Evolutionary conservation across 495 filamentous ascomycete genomes (phyloP).

Genomic region (Talaromyces proteolyticus): DNA sequence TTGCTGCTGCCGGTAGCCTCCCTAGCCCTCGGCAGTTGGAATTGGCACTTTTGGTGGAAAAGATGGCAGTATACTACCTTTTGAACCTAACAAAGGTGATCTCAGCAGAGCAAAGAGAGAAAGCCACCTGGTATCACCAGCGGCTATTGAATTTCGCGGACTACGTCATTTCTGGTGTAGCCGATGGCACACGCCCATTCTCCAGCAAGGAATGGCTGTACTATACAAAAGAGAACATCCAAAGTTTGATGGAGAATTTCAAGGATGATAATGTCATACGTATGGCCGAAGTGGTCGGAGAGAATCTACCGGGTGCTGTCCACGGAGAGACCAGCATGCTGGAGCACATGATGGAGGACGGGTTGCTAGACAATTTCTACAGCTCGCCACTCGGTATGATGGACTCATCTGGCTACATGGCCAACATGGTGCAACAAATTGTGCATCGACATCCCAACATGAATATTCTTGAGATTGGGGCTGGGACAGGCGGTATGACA

Average conservation of each 20-base stretch:
- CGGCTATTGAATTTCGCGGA: constrained; percentile 9
- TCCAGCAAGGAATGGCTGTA: constrained; percentile 18
- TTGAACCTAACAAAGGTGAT: constrained; percentile 7
- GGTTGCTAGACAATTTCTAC: constrained; percentile 20
- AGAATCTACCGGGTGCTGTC: constrained; percentile 29
- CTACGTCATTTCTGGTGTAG: constrained; percentile 1
- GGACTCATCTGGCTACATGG: not conserved
- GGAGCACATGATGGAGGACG: constrained; percentile 27
- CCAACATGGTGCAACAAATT: not conserved
- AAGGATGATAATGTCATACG: not conserved
- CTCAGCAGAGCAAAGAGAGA: constrained; percentile 4
- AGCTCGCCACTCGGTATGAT: constrained; percentile 22
- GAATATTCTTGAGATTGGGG: constrained; percentile 41
- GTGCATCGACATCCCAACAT: constrained; percentile 22
- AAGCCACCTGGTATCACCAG: not conserved
- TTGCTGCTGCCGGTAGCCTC: not conserved
- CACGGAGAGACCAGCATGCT: constrained; percentile 29
- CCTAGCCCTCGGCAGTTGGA: constrained; percentile 5
- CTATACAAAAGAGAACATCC: constrained; percentile 19
- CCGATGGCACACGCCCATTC: constrained; percentile 6
- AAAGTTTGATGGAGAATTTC: not conserved
- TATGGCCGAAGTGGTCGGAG: constrained; percentile 27
- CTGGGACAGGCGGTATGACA: constrained; percentile 34
- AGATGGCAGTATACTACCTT: constrained; percentile 20
- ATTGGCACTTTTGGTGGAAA: constrained; percentile 11